phyloP scores from a whole-genome alignment of 129 eudicot species.

The Helichrysum umbraculigerum region DNA sequence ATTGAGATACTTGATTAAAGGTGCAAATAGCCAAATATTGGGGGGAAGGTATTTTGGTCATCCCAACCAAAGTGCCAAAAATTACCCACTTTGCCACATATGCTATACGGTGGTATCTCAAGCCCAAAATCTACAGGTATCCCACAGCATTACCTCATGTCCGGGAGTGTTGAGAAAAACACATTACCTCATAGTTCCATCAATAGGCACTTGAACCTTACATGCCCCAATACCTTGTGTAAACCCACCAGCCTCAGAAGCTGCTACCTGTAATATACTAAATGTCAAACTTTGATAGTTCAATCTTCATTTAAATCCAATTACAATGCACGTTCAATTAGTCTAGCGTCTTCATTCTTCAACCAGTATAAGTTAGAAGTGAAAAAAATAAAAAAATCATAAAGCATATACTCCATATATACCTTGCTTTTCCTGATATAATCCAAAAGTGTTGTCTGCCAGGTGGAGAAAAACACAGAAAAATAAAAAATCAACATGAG shows the following conservation, averaged over 20 bases:
- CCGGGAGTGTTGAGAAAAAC: slow-evolving; percentile 99
- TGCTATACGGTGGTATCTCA: background rate
- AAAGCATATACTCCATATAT: slow-evolving; percentile 26
- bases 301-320: slow-evolving; percentile 21
- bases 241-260: slow-evolving; percentile 98
- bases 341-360: background rate
- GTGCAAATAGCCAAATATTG: too few relatives aligned
- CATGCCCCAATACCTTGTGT: slow-evolving; percentile 99
- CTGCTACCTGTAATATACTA: slow-evolving; percentile 70
- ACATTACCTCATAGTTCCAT: slow-evolving; percentile 69
- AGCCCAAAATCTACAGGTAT: slow-evolving; percentile 8
- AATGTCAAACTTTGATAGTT: slow-evolving; percentile 24
- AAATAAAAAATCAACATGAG: slow-evolving; percentile 32
- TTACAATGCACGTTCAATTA: background rate
- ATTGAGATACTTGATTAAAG: background rate
- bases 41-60: background rate
- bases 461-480: slow-evolving; percentile 24
- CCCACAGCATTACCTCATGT: slow-evolving; percentile 67
- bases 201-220: slow-evolving; percentile 87
- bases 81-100: background rate
- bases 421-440: slow-evolving; percentile 91
- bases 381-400: background rate
- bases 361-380: background rate
- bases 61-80: background rate
- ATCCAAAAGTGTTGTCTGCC: slow-evolving; percentile 96